A percentile compares a stretch with the other conserved stretches of the same genome.
These are phyloP conservation scores for Chlorophyllum brunneum DNA, from an alignment of 768 basidiomycete species.

Conservation along the genomic window DNA sequence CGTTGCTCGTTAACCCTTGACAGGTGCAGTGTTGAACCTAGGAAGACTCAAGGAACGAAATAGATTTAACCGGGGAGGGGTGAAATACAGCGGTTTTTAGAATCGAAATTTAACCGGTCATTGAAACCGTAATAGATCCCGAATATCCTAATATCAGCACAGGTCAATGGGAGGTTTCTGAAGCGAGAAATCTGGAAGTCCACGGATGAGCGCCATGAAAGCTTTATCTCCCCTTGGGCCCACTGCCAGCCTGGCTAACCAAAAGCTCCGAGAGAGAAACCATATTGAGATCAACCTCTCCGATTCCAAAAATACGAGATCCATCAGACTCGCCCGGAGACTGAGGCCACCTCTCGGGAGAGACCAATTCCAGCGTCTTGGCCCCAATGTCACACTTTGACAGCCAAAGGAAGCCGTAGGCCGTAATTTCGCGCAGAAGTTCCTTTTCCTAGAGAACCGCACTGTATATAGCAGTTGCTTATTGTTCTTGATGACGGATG, in stretches of 20 bases:
- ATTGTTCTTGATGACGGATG: constrained; percentile 13
- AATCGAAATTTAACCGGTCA: neutral
- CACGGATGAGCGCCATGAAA: neutral
- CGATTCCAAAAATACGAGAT: constrained; percentile 12
- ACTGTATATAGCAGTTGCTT: constrained; percentile 1
- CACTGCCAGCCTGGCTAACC: constrained; percentile 1
- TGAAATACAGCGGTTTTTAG: neutral
- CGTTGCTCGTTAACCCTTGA: neutral
- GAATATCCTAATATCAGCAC: neutral
- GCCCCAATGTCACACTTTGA: constrained; percentile 12
- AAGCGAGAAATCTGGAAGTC: neutral
- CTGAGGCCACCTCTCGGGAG: constrained; percentile 9
- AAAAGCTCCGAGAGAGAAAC: constrained; percentile 8
- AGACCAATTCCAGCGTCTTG: neutral
- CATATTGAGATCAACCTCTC: constrained; percentile 2
- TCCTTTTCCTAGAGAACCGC: neutral
- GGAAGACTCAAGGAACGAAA: neutral
- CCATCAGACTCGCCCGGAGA: constrained; percentile 4
- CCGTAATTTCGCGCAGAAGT: neutral
- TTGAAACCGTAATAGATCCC: neutral
- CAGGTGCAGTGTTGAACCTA: neutral
- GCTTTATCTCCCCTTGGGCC: constrained; percentile 9
- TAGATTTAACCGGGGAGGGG: neutral
- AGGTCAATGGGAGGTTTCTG: neutral
- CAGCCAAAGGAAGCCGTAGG: neutral